phyloP scores from a whole-genome alignment of 331 rosid genomes.

The Malus hybrid region DNA sequence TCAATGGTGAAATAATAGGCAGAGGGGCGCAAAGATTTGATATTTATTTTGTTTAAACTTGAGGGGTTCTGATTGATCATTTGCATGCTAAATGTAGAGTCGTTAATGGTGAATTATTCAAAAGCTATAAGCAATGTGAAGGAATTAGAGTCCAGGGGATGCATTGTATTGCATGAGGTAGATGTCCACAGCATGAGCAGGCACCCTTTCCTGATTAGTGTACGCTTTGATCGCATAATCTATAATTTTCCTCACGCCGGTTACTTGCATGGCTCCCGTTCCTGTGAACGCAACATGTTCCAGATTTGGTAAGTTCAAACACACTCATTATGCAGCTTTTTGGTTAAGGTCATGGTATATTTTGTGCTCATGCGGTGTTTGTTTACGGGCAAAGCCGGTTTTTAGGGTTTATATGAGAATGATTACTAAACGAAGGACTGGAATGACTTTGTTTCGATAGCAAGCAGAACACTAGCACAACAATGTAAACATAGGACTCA shows the following conservation, averaged over 20 bases:
- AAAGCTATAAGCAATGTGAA: not conserved
- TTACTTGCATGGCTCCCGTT: not conserved
- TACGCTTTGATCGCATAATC: conserved; percentile 15
- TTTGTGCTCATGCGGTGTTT: not conserved
- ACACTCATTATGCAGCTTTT: not conserved
- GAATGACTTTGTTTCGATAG: too few species aligned
- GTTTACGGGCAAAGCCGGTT: not conserved
- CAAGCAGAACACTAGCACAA: not conserved
- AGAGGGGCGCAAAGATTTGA: not conserved
- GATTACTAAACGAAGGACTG: not conserved
- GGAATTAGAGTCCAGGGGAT: not conserved
- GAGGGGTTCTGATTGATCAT: not conserved
- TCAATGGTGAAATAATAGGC: not conserved
- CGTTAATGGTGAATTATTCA: not conserved
- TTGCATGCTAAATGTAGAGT: not conserved
- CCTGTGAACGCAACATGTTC: fast-evolving
- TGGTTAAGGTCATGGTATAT: not conserved
- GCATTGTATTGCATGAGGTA: conserved; percentile 5
- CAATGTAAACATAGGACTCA: not conserved
- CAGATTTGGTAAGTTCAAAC: conserved; percentile 16
- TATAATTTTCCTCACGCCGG: conserved; percentile 33
- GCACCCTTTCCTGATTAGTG: not conserved
- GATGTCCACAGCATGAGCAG: conserved; percentile 10
- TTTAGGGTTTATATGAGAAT: not conserved
- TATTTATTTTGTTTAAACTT: not conserved